Conservation (phyloP, 2,329 filamentous ascomycete genomes). For the Pseudogymnoascus verrucosus region DNA sequence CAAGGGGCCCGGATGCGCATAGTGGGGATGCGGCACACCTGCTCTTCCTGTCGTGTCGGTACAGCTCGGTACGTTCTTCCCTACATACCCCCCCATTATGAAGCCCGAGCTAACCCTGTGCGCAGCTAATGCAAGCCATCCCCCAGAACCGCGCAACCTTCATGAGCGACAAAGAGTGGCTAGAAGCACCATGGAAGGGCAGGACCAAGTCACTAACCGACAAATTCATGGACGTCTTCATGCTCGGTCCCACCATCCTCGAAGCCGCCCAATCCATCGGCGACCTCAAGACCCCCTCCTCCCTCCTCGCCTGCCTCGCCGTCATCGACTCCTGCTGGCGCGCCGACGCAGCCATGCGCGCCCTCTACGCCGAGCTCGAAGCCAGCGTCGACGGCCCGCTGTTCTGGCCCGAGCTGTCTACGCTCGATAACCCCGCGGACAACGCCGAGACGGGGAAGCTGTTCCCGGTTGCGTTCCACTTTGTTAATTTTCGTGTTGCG, state of each 20-base stretch:
- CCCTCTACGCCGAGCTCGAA: conserved; percentile 23
- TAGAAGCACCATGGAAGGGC: conserved; percentile 24
- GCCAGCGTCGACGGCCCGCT: conserved; percentile 19
- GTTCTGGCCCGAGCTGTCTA: conserved; percentile 27
- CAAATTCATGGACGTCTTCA: conserved; percentile 27
- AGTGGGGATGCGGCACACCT: conserved; percentile 26
- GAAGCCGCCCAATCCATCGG: conserved; percentile 15
- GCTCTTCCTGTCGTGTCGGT: conserved; percentile 27
- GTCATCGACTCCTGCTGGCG: conserved; percentile 24
- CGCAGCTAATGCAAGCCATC: conserved; percentile 27
- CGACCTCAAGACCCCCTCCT: conserved; percentile 14
- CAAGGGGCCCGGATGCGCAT: conserved; percentile 28
- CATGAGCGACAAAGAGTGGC: conserved; percentile 27
- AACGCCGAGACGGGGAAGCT: conserved; percentile 14
- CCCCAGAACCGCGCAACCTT: conserved; percentile 21
- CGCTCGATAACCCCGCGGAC: conserved; percentile 7
- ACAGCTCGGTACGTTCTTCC: conserved; percentile 18
- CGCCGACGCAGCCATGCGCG: conserved; percentile 22
- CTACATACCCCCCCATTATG: neutral
- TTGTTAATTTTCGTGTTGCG: conserved; percentile 23
- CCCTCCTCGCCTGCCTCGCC: conserved; percentile 15
- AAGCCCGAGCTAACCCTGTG: neutral
- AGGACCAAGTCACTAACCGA: conserved; percentile 23
- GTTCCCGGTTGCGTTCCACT: conserved; percentile 28
- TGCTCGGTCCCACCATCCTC: conserved; percentile 22